Percentiles rank a stretch among this genome's conserved stretches.
phyloP scores from a whole-genome alignment of 2,329 filamentous ascomycete genomes.

The Aureobasidium sp. region DNA sequence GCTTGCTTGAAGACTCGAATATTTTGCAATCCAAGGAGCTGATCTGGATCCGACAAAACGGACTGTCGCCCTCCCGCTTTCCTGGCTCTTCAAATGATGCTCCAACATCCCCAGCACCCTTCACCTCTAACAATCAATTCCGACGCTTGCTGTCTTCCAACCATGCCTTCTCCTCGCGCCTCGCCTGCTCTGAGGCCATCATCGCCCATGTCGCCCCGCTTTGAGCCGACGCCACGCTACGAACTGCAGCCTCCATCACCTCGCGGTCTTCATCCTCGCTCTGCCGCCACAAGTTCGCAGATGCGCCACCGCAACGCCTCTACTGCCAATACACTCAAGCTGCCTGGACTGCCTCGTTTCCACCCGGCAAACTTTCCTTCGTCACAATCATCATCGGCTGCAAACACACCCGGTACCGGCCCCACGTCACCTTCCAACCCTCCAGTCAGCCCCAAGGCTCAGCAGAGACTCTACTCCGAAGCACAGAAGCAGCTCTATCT shows the following conservation, averaged over 20 bases:
- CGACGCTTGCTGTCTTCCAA: slow-evolving; percentile 8
- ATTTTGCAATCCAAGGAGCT: background rate
- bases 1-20: background rate
- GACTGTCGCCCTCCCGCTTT: background rate
- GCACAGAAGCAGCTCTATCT: slow-evolving; percentile 40
- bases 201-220: slow-evolving; percentile 26
- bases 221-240: slow-evolving; percentile 22
- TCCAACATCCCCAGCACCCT: slow-evolving; percentile 9
- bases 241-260: slow-evolving; percentile 26
- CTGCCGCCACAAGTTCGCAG: slow-evolving; percentile 21
- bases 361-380: slow-evolving; percentile 44
- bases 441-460: slow-evolving; percentile 35
- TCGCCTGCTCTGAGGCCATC: slow-evolving; percentile 26
- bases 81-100: background rate
- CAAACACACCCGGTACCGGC: slow-evolving; percentile 29
- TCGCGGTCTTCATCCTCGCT: slow-evolving; percentile 19
- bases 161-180: slow-evolving; percentile 27
- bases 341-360: slow-evolving; percentile 43
- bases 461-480: slow-evolving; percentile 38
- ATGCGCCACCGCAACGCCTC: slow-evolving; percentile 29
- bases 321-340: slow-evolving; percentile 28
- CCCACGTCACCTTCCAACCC: slow-evolving; percentile 29
- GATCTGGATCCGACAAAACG: background rate
- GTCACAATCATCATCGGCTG: slow-evolving; percentile 25
- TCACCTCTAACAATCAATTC: background rate